Evolutionary conservation across 129 eudicot species (phyloP).

Genomic region (carrot (Daucus carota)): DNA sequence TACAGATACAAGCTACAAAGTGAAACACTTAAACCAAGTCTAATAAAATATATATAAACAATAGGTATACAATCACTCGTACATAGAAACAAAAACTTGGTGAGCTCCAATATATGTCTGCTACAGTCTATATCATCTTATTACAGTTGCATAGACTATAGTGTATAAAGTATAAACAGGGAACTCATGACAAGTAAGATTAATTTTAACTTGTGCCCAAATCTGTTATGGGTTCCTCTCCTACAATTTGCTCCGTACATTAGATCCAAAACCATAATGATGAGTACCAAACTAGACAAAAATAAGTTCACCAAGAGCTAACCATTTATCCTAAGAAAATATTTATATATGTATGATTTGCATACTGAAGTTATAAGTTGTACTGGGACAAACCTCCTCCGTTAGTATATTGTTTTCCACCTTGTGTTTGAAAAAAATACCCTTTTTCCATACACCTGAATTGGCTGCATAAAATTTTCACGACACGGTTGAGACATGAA

Average conservation of each 20-base stretch:
- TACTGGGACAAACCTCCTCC: slow-evolving; percentile 53
- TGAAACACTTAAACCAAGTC: not conserved
- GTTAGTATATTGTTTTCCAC: slow-evolving; percentile 38
- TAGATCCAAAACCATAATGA: not conserved
- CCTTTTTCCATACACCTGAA: slow-evolving; percentile 66
- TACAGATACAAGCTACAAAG: not conserved
- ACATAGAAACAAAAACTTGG: not conserved
- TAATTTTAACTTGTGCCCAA: not conserved
- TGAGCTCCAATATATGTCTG: not conserved
- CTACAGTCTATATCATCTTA: not conserved
- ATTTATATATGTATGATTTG: not conserved
- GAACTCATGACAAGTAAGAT: not conserved
- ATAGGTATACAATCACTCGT: not conserved
- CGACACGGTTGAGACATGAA: not conserved
- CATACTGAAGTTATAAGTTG: slow-evolving; percentile 1
- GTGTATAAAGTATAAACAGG: not conserved
- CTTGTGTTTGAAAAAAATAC: slow-evolving; percentile 54
- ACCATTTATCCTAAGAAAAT: not conserved
- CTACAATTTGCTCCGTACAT: not conserved
- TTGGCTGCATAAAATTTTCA: slow-evolving; percentile 45
- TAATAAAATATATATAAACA: not conserved
- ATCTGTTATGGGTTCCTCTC: not conserved
- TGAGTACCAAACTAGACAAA: not conserved
- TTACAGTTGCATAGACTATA: not conserved
- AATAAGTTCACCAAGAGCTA: too few relatives aligned